Evolutionary conservation across 1,284 basidiomycete species (phyloP), one percentile per base, ranked within the genome.

Genomic region (Irpex sp.): DNA sequence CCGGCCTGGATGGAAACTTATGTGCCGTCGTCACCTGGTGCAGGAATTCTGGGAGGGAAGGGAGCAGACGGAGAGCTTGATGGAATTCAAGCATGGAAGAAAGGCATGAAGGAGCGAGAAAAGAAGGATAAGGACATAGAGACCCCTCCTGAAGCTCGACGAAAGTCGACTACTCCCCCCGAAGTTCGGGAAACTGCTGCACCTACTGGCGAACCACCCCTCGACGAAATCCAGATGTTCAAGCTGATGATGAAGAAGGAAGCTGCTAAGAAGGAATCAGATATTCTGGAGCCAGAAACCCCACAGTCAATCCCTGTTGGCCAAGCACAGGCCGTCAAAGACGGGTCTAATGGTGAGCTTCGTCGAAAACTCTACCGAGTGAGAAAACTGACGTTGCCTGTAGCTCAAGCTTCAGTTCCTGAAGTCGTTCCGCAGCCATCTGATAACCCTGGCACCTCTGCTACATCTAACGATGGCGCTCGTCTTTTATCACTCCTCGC

Each of bases 1-100:
- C 93, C 93, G 19, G 93, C 93, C 15, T 95, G 93, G 93, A 94
- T 95, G 91, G 92, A 93, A 67, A 88, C 91, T n/a, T 93, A 93
- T 71, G 82, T 91, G 66, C 87, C 90, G 2, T 79, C 76, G 52
- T 80, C 81, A 49, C 73, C 82, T n/a, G 78, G 77, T 49, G 77
- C 78, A 61, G 88, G 86, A 11, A 87, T 91, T 62, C 77, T 90
- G 60, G 89, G 89, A 15, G 85, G 83, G 4, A 82, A 84, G 65
- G 76, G 77, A 48, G 74, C 75, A 40, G 82, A 85, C 56, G 91
- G 89, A 19, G 89, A 90, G 70, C 77, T 93, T 26, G 93, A 96
- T 74, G 87, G 90, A 59, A 94, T 96, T 58, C 94, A 96, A 72
- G 92, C 89, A 1, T 96, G 93, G 86, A 96, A 94, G 81, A 92